These are phyloP conservation scores for Backusella parvicylindrica DNA, from an alignment of 192 early-diverging fungal genomes.

Conservation along the genomic window DNA sequence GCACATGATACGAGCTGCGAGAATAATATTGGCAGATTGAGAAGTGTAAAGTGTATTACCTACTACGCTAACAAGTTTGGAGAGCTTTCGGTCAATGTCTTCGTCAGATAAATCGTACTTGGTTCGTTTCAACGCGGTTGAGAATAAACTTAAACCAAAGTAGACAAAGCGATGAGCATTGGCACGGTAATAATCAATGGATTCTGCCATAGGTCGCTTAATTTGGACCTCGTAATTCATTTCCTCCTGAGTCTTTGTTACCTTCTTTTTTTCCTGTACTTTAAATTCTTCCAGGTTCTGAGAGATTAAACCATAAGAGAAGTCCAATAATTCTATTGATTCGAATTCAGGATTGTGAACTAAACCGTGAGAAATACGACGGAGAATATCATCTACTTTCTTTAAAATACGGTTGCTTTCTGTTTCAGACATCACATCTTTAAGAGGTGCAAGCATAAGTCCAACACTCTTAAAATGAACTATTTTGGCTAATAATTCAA, in stretches of 20 bases:
- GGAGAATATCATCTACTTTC: conserved; percentile 80
- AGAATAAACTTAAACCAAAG: conserved; percentile 88
- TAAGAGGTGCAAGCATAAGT: conserved; percentile 77
- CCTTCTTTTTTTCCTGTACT: conserved; percentile 51
- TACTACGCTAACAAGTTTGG: conserved; percentile 78
- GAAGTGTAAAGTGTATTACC: conserved; percentile 84
- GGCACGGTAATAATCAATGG: conserved; percentile 74
- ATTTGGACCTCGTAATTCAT: conserved; percentile 72
- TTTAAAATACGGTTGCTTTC: conserved; percentile 70
- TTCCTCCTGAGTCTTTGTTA: conserved; percentile 53
- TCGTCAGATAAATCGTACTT: conserved; percentile 52
- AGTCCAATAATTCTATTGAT: conserved; percentile 66
- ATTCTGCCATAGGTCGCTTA: conserved; percentile 54
- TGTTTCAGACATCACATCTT: conserved; percentile 83
- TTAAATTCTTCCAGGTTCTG: conserved; percentile 80
- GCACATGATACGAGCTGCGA: conserved; percentile 70
- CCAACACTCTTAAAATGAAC: conserved; percentile 67
- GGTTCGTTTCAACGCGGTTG: conserved; percentile 60
- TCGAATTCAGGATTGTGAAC: conserved; percentile 71
- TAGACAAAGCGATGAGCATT: conserved; percentile 92
- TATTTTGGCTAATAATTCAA: conserved; percentile 77
- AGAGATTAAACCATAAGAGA: conserved; percentile 82
- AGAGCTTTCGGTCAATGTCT: conserved; percentile 67
- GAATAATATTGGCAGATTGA: conserved; percentile 62
- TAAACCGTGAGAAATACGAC: conserved; percentile 72